phyloP scores from a whole-genome alignment of 2,329 filamentous ascomycete species.

The Alternaria novae-zelandiae region DNA sequence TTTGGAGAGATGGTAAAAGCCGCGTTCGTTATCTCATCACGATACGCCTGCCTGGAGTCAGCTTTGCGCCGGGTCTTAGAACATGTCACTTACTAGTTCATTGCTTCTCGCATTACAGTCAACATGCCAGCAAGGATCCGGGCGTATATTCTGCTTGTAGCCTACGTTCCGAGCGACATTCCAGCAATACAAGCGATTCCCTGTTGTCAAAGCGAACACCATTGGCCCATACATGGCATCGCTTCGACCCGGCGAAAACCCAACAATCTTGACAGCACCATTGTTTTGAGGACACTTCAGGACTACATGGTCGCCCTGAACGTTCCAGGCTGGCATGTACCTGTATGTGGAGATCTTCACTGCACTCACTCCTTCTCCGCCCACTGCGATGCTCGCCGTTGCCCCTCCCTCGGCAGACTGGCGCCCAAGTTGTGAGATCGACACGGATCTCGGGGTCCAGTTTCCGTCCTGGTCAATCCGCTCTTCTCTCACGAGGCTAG shows the following conservation, averaged over 20 bases:
- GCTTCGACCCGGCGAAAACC: conserved; percentile 18
- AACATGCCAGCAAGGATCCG: conserved; percentile 13
- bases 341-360: conserved; percentile 25
- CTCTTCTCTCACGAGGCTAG: conserved; percentile 6
- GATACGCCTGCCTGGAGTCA: conserved; percentile 17
- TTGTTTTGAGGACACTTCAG: conserved; percentile 22
- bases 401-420: conserved; percentile 3
- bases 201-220: conserved; percentile 23
- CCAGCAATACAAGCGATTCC: conserved; percentile 27
- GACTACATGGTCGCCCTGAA: conserved; percentile 5
- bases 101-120: conserved; percentile 13
- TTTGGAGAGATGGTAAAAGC: conserved; percentile 20
- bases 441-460: conserved; percentile 26
- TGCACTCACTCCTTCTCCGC: conserved; percentile 26
- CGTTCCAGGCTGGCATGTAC: conserved; percentile 17
- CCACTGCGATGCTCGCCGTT: conserved; percentile 25
- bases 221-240: conserved; percentile 10
- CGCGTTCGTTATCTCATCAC: conserved; percentile 23
- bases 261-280: conserved; percentile 20
- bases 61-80: background rate
- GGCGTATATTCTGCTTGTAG: background rate
- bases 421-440: conserved; percentile 18
- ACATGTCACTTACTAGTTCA: conserved; percentile 15
- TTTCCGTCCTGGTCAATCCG: conserved; percentile 13
- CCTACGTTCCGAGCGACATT: conserved; percentile 1